Percentiles rank a stretch among this genome's conserved stretches.
Evolutionary conservation across 768 basidiomycete genomes (phyloP).

Genomic region (Auricularia cornea): DNA sequence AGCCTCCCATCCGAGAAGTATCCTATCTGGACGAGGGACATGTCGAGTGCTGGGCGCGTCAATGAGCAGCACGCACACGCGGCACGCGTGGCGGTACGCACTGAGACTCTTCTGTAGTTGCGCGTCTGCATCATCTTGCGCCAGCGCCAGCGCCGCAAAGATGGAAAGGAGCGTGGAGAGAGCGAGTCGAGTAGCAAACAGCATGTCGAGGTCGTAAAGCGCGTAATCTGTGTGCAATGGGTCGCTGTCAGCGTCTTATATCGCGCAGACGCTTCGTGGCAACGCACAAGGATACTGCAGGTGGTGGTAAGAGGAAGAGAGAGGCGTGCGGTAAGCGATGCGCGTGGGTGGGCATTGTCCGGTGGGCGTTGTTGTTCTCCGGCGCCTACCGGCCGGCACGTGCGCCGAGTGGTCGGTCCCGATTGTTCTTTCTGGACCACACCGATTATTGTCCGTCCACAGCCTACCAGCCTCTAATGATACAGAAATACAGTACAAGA

Average conservation of each 20-base stretch:
- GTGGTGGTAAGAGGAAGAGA: no score
- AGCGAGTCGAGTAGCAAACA: background rate
- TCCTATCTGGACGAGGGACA: background rate
- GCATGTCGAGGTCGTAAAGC: background rate
- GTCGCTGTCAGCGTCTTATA: no score
- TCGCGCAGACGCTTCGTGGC: no score
- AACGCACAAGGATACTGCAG: no score
- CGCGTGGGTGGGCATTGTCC: no score
- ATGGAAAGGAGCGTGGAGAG: background rate
- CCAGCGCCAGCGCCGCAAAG: background rate
- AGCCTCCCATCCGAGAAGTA: background rate
- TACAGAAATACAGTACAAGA: conserved; percentile 1
- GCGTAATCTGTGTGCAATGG: no score
- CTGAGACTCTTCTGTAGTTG: background rate
- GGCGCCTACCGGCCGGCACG: no score
- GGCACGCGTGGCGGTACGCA: background rate
- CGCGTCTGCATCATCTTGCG: background rate
- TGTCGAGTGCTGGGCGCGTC: background rate
- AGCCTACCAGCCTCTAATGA: background rate
- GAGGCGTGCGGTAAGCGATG: no score
- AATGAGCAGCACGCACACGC: background rate
- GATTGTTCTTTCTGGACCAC: no score
- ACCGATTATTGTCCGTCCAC: background rate
- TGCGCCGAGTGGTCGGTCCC: no score
- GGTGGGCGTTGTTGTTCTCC: no score